phyloP scores from a whole-genome alignment of 805 yeast species.

The Monosporozyma solicola region DNA sequence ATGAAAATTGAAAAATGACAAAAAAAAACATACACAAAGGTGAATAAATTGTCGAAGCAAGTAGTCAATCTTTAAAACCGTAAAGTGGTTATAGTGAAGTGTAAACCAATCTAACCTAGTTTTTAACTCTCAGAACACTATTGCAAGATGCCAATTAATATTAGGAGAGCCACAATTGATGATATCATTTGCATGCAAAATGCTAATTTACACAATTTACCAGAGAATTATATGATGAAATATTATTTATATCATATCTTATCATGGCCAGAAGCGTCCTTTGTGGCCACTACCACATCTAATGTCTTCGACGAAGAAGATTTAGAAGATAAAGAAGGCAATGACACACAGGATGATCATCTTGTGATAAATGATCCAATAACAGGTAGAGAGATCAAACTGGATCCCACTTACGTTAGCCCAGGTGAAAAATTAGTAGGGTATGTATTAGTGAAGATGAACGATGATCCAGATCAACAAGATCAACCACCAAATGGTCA shows the following conservation, averaged over 20 bases:
- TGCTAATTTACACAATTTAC: constrained; percentile 83
- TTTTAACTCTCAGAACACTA: neutral
- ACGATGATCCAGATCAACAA: constrained; percentile 76
- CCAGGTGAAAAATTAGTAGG: constrained; percentile 85
- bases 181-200: constrained; percentile 95
- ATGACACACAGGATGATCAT: constrained; percentile 9
- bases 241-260: constrained; percentile 89
- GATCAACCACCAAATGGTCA: constrained; percentile 84
- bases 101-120: neutral
- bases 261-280: constrained; percentile 97
- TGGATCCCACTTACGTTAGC: constrained; percentile 54
- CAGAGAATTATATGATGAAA: constrained; percentile 88
- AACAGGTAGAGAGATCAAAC: constrained; percentile 30
- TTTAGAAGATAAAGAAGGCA: constrained; percentile 12
- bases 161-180: constrained; percentile 75
- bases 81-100: neutral
- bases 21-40: neutral
- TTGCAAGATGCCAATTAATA: constrained; percentile 63
- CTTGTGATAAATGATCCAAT: constrained; percentile 17
- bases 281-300: constrained; percentile 74
- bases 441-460: constrained; percentile 92
- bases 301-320: constrained; percentile 12
- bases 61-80: neutral
- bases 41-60: neutral
- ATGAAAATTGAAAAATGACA: neutral